Evolutionary conservation across 2,329 filamentous ascomycete genomes (phyloP), one percentile per base, ranked within the genome.

Genomic region (Aspergillus fumigatiaffinis): DNA sequence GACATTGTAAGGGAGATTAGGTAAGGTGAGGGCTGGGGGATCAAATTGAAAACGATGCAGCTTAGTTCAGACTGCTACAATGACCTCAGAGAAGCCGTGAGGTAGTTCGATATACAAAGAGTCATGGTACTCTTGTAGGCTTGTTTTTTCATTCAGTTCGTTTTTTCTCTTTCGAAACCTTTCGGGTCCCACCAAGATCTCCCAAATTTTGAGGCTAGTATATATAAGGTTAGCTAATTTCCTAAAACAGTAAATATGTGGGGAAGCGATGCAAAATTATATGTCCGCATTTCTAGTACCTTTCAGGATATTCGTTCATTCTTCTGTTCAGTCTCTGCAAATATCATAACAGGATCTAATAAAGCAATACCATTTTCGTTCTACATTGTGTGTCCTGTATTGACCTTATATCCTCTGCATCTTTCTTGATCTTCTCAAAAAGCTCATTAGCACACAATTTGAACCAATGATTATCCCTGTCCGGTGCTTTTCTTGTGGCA

Each of bases 401-500:
- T 38, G 32, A 17, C 32, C 14, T 17, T 6, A 38, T 26, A 12
- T 2, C 21, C 14, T 28, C 50, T 48, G 10, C 3, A 46, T 56
- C 52, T 28, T 57, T 17, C 5, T 41, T 41, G 49, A 29, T 49
- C 51, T 48, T 54, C 49, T 51, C 46, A 51, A 46, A 14, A 7
- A 23, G 14, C 23, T 28, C 49, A 28, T n/a, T 14, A 9, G 46
- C 21, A 26, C 48, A 41, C 6, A 51, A 51, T 20, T 41, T 47
- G 52, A 32, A 53, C 54, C 58, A 52, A 99, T 99, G 94, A 99
- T 99, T 78, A 97, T 99, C 67, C 94, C 94, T 2, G 91, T 99
- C 65, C 91, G 94, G 67, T 99, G 94, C 80, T 99, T 99, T 79
- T 97, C 94, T 57, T 99, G 94, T 77, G 94, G 94, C 77, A 99